A percentile compares a stretch with the other conserved stretches of the same genome.
These are phyloP conservation scores for Tardiomyces blankii DNA, from an alignment of 1,139 yeast genomes.

Conservation along the genomic window DNA sequence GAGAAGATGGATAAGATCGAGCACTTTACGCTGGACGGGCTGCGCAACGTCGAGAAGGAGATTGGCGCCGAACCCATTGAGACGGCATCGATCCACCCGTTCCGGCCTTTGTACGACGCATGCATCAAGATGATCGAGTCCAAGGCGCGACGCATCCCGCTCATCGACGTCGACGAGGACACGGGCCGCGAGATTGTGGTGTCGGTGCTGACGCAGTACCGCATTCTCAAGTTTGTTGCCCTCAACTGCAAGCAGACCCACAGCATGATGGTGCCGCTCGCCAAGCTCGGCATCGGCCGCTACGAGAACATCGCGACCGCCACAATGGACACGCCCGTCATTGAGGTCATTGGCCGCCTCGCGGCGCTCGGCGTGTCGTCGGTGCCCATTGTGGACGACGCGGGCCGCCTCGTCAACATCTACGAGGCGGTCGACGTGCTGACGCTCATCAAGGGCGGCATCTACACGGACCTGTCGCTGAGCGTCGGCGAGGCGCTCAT, in stretches of 20 bases:
- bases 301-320: conserved; percentile 60
- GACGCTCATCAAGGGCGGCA: conserved; percentile 88
- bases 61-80: conserved; percentile 86
- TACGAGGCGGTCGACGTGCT: conserved; percentile 95
- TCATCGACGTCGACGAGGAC: conserved; percentile 88
- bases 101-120: conserved; percentile 83
- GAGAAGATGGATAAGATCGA: conserved; percentile 87
- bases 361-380: conserved; percentile 77
- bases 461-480: conserved; percentile 79
- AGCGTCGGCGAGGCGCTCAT: conserved; percentile 95
- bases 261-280: conserved; percentile 66
- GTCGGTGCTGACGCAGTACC: conserved; percentile 89
- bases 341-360: conserved; percentile 80
- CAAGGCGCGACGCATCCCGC: conserved; percentile 86
- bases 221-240: conserved; percentile 91
- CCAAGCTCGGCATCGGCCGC: conserved; percentile 53
- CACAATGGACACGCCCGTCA: conserved; percentile 85
- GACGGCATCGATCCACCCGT: conserved; percentile 84
- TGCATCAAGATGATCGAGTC: conserved; percentile 86
- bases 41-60: conserved; percentile 70
- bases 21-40: conserved; percentile 72
- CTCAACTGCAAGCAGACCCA: conserved; percentile 92
- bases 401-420: conserved; percentile 67
- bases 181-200: conserved; percentile 92
- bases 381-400: conserved; percentile 82